These are phyloP conservation scores for Coemansia sp. DNA, from an alignment of 192 early-diverging fungal genomes.

Conservation along the genomic window DNA sequence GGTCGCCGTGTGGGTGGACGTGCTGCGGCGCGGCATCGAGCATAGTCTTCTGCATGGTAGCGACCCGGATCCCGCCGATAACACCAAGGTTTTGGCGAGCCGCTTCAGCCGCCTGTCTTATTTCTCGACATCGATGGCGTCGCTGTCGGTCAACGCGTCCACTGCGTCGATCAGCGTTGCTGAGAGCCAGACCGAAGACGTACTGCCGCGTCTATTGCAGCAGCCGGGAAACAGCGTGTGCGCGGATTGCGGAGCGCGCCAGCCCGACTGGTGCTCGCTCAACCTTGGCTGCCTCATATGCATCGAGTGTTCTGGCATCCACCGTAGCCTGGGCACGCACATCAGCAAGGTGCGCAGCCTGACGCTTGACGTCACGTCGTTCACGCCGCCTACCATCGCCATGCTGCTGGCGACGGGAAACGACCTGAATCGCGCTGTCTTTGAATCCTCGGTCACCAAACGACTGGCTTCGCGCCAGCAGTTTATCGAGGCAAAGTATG, in stretches of 20 bases:
- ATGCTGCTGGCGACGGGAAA: conserved; percentile 42
- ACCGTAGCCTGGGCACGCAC: conserved; percentile 87
- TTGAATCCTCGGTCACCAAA: conserved; percentile 1
- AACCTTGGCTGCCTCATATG: conserved; percentile 80
- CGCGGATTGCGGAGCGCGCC: conserved; percentile 58
- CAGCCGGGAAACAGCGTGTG: conserved; percentile 43
- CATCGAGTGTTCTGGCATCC: conserved; percentile 90
- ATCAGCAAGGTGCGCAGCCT: conserved; percentile 85
- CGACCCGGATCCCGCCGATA: too few relatives aligned
- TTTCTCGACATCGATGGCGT: conserved; percentile 17
- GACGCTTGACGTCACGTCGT: conserved; percentile 65
- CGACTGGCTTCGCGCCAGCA: conserved; percentile 51
- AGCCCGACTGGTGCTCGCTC: conserved; percentile 84
- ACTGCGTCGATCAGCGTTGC: conserved; percentile 5
- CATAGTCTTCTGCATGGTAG: conserved; percentile 24
- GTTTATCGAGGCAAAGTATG: conserved; percentile 73
- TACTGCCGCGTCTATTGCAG: conserved; percentile 21
- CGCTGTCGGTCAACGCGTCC: conserved; percentile 17
- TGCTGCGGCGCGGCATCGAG: conserved; percentile 50
- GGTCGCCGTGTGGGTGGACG: conserved; percentile 67
- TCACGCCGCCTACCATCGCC: conserved; percentile 39
- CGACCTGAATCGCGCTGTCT: conserved; percentile 23
- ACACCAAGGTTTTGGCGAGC: neutral
- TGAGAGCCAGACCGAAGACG: neutral
- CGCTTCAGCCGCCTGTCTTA: conserved; percentile 28